These are phyloP conservation scores for Persicaria maculosa DNA, from an alignment of 148 eudicot genomes.

Conservation along the genomic window DNA sequence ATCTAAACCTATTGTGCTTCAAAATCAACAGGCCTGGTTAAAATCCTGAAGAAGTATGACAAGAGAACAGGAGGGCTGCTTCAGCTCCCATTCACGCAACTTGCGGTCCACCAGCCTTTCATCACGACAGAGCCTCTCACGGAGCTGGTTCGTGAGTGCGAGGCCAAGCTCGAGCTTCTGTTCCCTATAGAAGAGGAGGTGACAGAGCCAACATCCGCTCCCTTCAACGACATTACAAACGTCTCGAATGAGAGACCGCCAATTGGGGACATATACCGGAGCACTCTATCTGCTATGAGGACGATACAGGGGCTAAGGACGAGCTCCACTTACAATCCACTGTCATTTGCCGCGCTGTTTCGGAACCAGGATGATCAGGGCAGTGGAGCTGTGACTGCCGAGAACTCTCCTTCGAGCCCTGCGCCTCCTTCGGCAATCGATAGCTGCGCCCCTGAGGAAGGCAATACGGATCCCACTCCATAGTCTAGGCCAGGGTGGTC, in stretches of 20 bases:
- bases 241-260: conserved; percentile 25
- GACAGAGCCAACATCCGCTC: conserved; percentile 38
- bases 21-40: conserved; percentile 54
- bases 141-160: conserved; percentile 70
- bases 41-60: conserved; percentile 89
- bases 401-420: conserved; percentile 52
- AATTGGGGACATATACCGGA: conserved; percentile 51
- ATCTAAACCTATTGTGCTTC: neutral
- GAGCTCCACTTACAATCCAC: conserved; percentile 77
- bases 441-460: neutral
- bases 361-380: conserved; percentile 60
- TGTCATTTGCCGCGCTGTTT: conserved; percentile 61
- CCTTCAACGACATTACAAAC: conserved; percentile 26
- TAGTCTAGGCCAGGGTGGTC: neutral
- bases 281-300: conserved; percentile 73
- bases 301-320: conserved; percentile 75
- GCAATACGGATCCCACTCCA: neutral
- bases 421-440: neutral
- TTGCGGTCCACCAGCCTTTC: conserved; percentile 81
- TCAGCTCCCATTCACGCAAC: conserved; percentile 76
- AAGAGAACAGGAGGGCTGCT: conserved; percentile 84
- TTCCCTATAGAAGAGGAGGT: conserved; percentile 91
- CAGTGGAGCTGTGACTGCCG: conserved; percentile 72
- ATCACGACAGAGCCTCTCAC: conserved; percentile 89
- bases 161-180: conserved; percentile 77